Conservation (phyloP, 2,329 filamentous ascomycete genomes). For the Colletotrichum scovillei region DNA sequence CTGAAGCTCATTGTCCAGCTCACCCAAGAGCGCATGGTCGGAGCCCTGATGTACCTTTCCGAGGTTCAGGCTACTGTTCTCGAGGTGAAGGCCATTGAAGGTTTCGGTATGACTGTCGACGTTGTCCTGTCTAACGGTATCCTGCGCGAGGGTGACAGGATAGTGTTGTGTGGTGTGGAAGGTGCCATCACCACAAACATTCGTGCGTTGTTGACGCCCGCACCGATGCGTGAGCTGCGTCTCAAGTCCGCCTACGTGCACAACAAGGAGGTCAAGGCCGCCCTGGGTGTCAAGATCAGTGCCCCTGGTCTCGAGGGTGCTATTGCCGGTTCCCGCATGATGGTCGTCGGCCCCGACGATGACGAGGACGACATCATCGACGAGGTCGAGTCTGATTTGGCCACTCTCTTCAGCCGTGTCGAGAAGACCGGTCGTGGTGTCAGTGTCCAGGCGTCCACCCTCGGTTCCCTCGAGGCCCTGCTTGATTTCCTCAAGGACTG, state of each 20-base stretch:
- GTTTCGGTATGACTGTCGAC: slow-evolving; percentile 98
- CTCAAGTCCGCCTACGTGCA: slow-evolving; percentile 97
- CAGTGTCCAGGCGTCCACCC: slow-evolving; percentile 95
- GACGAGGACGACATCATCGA: slow-evolving; percentile 97
- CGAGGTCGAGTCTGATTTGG: slow-evolving; percentile 95
- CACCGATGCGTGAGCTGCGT: slow-evolving; percentile 91
- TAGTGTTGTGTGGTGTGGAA: slow-evolving; percentile 96
- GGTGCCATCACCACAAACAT: slow-evolving; percentile 96
- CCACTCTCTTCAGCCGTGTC: slow-evolving; percentile 89
- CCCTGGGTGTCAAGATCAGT: slow-evolving; percentile 98
- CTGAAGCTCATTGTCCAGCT: slow-evolving; percentile 92
- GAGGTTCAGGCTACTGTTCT: slow-evolving; percentile 98
- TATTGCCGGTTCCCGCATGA: slow-evolving; percentile 93
- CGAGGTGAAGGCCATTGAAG: slow-evolving; percentile 99
- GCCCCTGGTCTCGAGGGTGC: slow-evolving; percentile 95
- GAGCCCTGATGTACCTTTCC: slow-evolving; percentile 96
- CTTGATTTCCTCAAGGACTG: slow-evolving; percentile 95
- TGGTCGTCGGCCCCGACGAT: slow-evolving; percentile 94
- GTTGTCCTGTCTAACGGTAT: slow-evolving; percentile 97
- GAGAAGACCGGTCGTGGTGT: slow-evolving; percentile 94
- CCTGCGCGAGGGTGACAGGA: slow-evolving; percentile 90
- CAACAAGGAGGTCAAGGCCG: slow-evolving; percentile 99
- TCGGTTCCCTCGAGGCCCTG: slow-evolving; percentile 94
- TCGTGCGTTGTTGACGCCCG: slow-evolving; percentile 91
- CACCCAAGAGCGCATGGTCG: slow-evolving; percentile 97